Base-by-base conservation (phyloP, 2,329 filamentous ascomycete species). In the Aspergillus ustus region DNA sequence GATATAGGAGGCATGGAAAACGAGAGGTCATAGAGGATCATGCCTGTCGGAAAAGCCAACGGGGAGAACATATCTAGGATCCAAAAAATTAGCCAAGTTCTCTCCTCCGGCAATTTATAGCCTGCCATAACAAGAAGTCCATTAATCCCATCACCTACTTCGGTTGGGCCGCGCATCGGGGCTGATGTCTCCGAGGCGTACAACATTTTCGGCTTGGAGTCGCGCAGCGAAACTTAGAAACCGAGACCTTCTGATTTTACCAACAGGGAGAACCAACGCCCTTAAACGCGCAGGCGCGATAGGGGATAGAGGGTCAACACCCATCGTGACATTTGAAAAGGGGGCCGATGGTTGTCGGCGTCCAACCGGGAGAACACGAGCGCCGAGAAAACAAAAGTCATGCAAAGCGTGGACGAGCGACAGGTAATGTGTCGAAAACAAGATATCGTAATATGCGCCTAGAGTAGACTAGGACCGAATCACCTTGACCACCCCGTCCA, bases 201-300 rank as follows among this genome's bases (percentile, higher is more conserved):
- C 88, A 69, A 93, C 87, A 84, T 91, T 88, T 77, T 96, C 91
- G 67, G 85, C 82, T 73, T 91, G 89, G 63, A 99, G 83, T 70
- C 92, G 87, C 65, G 90, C 85, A 66, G 94, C 85, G 75, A 97
- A 96, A 66, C 85, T 83, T 69, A 88, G 79, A 77, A 97, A 98
- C 62, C 91, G 87, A 57, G 90, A 89, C 63, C 89, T 87, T 75
- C 89, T 93, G 76, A 98, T 95, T 73, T 87, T 89, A 57, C 94
- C 94, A 68, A 96, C 84, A 58, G 95, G 95, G 64, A 98, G 83
- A 62, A 97, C 86, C 70, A 97, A 86, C 65, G 90, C 92, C 81
- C 91, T 91, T 74, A 98, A 88, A 84, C 91, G 91, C 81, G 93
- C 94, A 75, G 93, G 93, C 78, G 93, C 91, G 82, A 93, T 88